These are phyloP conservation scores for Erigeron canadensis DNA, from an alignment of 129 eudicot genomes.

Conservation along the genomic window DNA sequence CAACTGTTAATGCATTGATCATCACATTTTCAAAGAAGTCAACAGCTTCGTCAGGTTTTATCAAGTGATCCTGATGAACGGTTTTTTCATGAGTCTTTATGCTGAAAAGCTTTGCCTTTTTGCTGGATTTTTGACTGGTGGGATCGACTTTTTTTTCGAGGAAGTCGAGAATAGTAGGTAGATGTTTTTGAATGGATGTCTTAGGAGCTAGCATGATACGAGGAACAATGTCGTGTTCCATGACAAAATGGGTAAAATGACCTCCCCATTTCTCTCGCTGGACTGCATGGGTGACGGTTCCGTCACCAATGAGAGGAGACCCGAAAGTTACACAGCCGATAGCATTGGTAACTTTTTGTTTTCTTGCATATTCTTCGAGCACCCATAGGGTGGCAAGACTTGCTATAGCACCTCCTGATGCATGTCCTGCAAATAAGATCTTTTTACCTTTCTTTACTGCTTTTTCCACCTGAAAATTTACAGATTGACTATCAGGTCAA, in stretches of 20 bases:
- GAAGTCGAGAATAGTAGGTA: slow-evolving; percentile 38
- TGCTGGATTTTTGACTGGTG: background rate
- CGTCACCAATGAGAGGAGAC: slow-evolving; percentile 65
- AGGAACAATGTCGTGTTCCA: slow-evolving; percentile 69
- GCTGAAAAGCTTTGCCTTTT: background rate
- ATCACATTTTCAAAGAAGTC: slow-evolving; percentile 43
- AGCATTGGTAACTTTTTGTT: background rate
- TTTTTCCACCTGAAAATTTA: slow-evolving; percentile 57
- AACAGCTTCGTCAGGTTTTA: slow-evolving; percentile 15
- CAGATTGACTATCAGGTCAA: slow-evolving; percentile 10
- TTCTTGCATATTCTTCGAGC: slow-evolving; percentile 50
- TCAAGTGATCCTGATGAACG: slow-evolving; percentile 9
- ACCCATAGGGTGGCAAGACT: slow-evolving; percentile 72
- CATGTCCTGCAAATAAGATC: slow-evolving; percentile 69
- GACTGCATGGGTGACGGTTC: slow-evolving; percentile 52
- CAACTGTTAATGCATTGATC: slow-evolving; percentile 49
- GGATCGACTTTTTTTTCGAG: slow-evolving; percentile 38
- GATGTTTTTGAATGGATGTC: slow-evolving; percentile 34
- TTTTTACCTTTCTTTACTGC: slow-evolving; percentile 52
- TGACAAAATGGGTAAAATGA: slow-evolving; percentile 60
- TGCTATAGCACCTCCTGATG: slow-evolving; percentile 68
- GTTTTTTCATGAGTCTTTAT: background rate
- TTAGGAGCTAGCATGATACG: slow-evolving; percentile 69
- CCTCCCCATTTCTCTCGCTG: slow-evolving; percentile 63
- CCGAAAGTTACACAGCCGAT: slow-evolving; percentile 47